Conservation (phyloP, 352 stramenopile species). For the Globisporangium perplexum region DNA sequence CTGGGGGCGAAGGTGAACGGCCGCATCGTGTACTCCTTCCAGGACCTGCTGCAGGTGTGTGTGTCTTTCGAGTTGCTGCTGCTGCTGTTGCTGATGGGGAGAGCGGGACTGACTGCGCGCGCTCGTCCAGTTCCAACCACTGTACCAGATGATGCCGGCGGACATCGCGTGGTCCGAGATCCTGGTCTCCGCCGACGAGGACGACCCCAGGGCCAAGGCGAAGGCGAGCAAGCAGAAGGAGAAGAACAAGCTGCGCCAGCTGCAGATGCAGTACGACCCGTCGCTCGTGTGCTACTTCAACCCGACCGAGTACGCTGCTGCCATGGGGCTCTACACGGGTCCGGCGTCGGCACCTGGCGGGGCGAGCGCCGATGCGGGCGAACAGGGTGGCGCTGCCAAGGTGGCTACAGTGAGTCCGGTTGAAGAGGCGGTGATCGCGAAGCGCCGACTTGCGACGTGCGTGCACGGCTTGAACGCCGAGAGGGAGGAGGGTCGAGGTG, state of each 20-base stretch:
- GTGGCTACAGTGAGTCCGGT: conserved; percentile 38
- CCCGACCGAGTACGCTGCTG: conserved; percentile 62
- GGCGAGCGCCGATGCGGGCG: conserved; percentile 6
- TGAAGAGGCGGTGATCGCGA: conserved; percentile 56
- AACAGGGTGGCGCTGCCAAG: conserved; percentile 10
- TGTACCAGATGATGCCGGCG: conserved; percentile 62
- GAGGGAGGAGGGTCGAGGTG: not conserved
- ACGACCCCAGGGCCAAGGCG: conserved; percentile 41
- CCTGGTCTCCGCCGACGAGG: conserved; percentile 38
- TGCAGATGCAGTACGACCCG: conserved; percentile 59
- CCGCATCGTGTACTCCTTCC: conserved; percentile 49
- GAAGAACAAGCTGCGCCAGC: conserved; percentile 24
- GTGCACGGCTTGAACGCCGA: conserved; percentile 5
- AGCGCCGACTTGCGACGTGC: conserved; percentile 46
- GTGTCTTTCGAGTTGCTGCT: not conserved
- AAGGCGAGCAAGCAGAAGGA: conserved; percentile 41
- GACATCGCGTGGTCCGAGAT: conserved; percentile 61
- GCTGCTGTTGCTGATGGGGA: not conserved
- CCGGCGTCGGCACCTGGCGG: conserved; percentile 5
- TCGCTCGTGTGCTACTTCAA: conserved; percentile 78
- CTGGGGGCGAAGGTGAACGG: conserved; percentile 39
- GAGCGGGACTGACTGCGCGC: not conserved
- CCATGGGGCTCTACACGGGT: conserved; percentile 57
- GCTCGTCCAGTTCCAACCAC: conserved; percentile 48
- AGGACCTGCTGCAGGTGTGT: conserved; percentile 54